These are phyloP conservation scores for Teunomyces lycoperdinae DNA, from an alignment of 805 yeast genomes.

Conservation along the genomic window DNA sequence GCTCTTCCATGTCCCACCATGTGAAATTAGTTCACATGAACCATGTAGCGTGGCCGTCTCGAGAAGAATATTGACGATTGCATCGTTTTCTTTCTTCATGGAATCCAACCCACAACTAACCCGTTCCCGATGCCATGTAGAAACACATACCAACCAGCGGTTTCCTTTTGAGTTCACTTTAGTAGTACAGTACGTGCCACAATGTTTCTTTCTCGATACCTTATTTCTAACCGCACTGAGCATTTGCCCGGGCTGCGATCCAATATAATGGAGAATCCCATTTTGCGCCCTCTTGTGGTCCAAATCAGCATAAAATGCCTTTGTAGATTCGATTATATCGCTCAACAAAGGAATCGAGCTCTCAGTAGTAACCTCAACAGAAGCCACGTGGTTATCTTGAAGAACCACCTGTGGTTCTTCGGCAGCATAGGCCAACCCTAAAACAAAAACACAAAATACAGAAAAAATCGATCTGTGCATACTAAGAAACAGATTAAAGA, in stretches of 20 bases:
- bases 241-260: background rate
- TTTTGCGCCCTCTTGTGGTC: background rate
- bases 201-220: background rate
- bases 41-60: background rate
- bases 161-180: background rate
- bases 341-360: background rate
- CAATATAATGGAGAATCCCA: background rate
- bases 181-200: background rate
- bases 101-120: background rate
- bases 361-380: background rate
- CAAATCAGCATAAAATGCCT: background rate
- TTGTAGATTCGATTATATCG: background rate
- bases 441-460: background rate
- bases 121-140: slow-evolving; percentile 2
- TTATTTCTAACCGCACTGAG: background rate
- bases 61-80: background rate
- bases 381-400: background rate
- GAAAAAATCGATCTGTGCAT: background rate
- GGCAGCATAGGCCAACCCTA: background rate
- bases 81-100: background rate
- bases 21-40: background rate
- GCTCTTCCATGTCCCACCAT: slow-evolving; percentile 1
- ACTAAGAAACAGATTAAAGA: too few relatives aligned
- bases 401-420: slow-evolving; percentile 1
- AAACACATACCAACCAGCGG: background rate